Conservation (phyloP, 352 stramenopile species). For the Globisporangium abappressorium region DNA sequence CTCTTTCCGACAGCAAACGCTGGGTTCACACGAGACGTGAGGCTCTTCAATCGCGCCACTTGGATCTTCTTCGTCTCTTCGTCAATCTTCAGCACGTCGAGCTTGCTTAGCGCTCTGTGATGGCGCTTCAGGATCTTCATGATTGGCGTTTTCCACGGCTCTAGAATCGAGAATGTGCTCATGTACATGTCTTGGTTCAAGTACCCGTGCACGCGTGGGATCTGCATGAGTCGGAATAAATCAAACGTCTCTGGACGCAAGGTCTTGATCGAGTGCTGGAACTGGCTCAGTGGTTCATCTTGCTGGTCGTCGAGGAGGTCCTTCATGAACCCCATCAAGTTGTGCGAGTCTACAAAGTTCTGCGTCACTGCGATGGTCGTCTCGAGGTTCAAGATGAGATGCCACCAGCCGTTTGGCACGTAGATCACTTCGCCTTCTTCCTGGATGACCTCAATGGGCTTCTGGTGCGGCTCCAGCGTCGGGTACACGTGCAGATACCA, state of each 20-base stretch:
- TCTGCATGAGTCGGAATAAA: slow-evolving; percentile 61
- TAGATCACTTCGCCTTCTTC: slow-evolving; percentile 95
- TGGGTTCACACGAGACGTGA: slow-evolving; percentile 79
- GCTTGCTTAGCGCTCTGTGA: slow-evolving; percentile 31
- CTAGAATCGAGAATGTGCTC: slow-evolving; percentile 48
- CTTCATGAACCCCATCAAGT: slow-evolving; percentile 67
- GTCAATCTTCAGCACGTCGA: slow-evolving; percentile 14
- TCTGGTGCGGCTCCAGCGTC: slow-evolving; percentile 65
- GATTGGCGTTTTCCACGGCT: slow-evolving; percentile 57
- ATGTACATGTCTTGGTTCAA: slow-evolving; percentile 62
- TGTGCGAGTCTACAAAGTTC: slow-evolving; percentile 92
- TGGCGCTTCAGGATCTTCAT: slow-evolving; percentile 59
- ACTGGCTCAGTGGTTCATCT: slow-evolving; percentile 47
- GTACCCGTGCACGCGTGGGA: slow-evolving; percentile 55
- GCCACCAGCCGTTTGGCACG: slow-evolving; percentile 97
- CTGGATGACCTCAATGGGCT: slow-evolving; percentile 84
- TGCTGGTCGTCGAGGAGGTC: slow-evolving; percentile 65
- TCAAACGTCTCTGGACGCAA: slow-evolving; percentile 57
- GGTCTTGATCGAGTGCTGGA: slow-evolving; percentile 49
- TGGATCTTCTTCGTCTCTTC: slow-evolving; percentile 22
- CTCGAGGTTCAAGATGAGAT: slow-evolving; percentile 96
- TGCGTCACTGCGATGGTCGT: slow-evolving; percentile 94
- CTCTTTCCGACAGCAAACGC: slow-evolving; percentile 63
- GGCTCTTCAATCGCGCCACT: slow-evolving; percentile 44
- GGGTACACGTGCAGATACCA: slow-evolving; percentile 88